Evolutionary conservation across 2,329 filamentous ascomycete genomes (phyloP).

Genomic region (Cladophialophora immunda): DNA sequence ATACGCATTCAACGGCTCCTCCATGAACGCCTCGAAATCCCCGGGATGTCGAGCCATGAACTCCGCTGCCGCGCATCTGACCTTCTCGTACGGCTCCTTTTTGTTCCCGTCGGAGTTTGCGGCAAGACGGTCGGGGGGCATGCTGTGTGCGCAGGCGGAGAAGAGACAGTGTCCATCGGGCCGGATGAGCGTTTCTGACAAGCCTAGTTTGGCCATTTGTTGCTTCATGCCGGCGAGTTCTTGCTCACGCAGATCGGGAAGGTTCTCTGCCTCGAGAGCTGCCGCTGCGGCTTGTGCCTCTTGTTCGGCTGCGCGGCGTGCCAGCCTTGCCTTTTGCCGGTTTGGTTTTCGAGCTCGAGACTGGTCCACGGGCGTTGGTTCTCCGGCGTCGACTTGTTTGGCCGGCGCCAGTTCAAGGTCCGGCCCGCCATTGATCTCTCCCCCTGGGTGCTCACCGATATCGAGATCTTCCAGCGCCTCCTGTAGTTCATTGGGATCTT

Average conservation of each 20-base stretch:
- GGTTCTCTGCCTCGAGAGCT: constrained; percentile 75
- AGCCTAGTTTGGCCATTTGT: constrained; percentile 68
- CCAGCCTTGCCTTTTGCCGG: constrained; percentile 88
- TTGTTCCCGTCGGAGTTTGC: constrained; percentile 36
- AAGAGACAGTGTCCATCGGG: constrained; percentile 97
- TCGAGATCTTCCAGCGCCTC: constrained; percentile 45
- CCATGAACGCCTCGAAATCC: constrained; percentile 86
- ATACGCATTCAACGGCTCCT: constrained; percentile 79
- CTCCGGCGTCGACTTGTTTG: constrained; percentile 16
- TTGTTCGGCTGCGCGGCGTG: constrained; percentile 85
- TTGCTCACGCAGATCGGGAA: constrained; percentile 75
- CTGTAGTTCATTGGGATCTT: constrained; percentile 33
- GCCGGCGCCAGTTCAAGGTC: constrained; percentile 29
- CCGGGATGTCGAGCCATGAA: constrained; percentile 79
- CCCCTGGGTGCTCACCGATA: constrained; percentile 44
- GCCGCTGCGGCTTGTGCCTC: constrained; percentile 74
- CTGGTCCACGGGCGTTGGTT: constrained; percentile 16
- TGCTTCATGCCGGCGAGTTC: constrained; percentile 76
- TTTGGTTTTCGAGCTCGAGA: constrained; percentile 75
- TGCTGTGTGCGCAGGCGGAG: constrained; percentile 86
- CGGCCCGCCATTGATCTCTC: constrained; percentile 36
- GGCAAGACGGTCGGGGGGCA: constrained; percentile 51
- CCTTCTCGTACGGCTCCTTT: constrained; percentile 66
- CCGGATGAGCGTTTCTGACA: constrained; percentile 79
- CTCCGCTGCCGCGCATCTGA: constrained; percentile 75